Percentiles rank a stretch among this genome's conserved stretches.
phyloP scores from a whole-genome alignment of 2,329 filamentous ascomycete species.

The Colletotrichum filicis region DNA sequence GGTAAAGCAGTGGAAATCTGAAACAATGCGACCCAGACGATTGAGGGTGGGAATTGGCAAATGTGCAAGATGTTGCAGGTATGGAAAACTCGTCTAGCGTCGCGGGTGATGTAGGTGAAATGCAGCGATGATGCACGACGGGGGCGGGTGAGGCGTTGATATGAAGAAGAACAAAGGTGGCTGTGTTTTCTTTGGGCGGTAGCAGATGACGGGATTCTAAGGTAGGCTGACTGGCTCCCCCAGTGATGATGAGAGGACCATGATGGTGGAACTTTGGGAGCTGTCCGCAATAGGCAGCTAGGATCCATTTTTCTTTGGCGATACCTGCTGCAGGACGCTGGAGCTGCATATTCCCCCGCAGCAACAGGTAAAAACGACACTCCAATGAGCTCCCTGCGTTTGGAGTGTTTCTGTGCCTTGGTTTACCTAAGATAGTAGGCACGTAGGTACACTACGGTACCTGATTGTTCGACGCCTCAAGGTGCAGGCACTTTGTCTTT shows the following conservation, averaged over 20 bases:
- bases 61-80: background rate
- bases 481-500: background rate
- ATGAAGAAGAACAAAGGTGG: constrained; percentile 19
- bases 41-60: background rate
- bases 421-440: too few relatives aligned
- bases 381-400: background rate
- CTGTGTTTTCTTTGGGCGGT: constrained; percentile 3
- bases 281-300: constrained; percentile 25
- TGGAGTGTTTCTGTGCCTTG: background rate
- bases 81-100: background rate
- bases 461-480: too few relatives aligned
- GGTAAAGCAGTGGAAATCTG: background rate
- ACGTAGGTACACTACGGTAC: too few relatives aligned
- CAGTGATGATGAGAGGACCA: background rate
- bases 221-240: background rate
- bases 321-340: background rate
- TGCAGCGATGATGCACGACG: background rate
- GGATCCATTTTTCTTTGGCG: background rate
- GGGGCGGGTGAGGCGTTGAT: constrained; percentile 3
- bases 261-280: constrained; percentile 6
- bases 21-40: constrained; percentile 9
- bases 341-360: background rate
- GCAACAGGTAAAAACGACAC: background rate
- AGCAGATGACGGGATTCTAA: background rate
- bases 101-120: background rate